Evolutionary conservation across 495 filamentous ascomycete genomes (phyloP).

Genomic region (Delitschia confertaspora): DNA sequence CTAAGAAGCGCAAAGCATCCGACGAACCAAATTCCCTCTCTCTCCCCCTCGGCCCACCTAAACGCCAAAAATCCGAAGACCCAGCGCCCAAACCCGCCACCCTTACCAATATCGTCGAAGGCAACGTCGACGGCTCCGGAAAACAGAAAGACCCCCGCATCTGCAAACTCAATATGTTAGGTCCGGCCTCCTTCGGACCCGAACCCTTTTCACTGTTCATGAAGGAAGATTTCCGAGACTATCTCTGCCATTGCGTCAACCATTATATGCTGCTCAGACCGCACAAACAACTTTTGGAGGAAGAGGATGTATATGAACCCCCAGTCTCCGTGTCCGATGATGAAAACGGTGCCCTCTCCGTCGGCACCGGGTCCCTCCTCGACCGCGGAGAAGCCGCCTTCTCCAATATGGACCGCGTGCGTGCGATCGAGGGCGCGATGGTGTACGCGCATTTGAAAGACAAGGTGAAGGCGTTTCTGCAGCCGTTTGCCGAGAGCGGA

Average conservation of each 20-base stretch:
- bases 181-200: slow-evolving; percentile 41
- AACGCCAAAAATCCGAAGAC: slow-evolving; percentile 31
- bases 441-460: slow-evolving; percentile 93
- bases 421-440: slow-evolving; percentile 94
- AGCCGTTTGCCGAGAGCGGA: slow-evolving; percentile 86
- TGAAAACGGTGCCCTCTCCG: slow-evolving; percentile 44
- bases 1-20: slow-evolving; percentile 66
- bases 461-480: slow-evolving; percentile 82
- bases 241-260: slow-evolving; percentile 65
- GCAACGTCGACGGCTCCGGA: slow-evolving; percentile 29
- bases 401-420: slow-evolving; percentile 79
- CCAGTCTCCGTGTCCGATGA: slow-evolving; percentile 59
- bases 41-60: slow-evolving; percentile 10
- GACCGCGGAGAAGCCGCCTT: slow-evolving; percentile 87
- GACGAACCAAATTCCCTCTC: slow-evolving; percentile 42
- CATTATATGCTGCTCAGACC: slow-evolving; percentile 65
- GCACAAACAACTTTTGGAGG: slow-evolving; percentile 76
- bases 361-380: slow-evolving; percentile 62
- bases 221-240: slow-evolving; percentile 61
- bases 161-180: slow-evolving; percentile 38
- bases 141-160: slow-evolving; percentile 25
- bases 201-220: slow-evolving; percentile 72
- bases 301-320: slow-evolving; percentile 87
- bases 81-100: slow-evolving; percentile 7
- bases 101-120: slow-evolving; percentile 14